Evolutionary conservation across 1,284 basidiomycete genomes (phyloP).

Genomic region (Boletellus sp.): DNA sequence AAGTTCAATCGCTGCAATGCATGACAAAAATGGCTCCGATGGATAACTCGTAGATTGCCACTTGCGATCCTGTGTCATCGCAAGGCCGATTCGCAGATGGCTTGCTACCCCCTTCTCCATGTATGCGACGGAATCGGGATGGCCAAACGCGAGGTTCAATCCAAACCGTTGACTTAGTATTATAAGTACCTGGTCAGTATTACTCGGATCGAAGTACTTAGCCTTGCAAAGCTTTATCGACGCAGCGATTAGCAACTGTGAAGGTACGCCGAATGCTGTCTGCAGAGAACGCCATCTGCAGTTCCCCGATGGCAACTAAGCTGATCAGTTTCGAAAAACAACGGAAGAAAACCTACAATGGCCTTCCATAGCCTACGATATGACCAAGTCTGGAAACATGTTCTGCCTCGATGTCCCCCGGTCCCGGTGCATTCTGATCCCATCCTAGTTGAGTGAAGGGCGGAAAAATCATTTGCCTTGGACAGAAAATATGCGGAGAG

Average conservation of each 20-base stretch:
- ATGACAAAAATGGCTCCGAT: slow-evolving; percentile 13
- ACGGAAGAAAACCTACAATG: background rate
- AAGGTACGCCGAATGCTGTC: background rate
- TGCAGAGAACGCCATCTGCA: slow-evolving; percentile 2
- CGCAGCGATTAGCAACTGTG: background rate
- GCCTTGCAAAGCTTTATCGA: background rate
- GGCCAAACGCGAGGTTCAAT: slow-evolving; percentile 4
- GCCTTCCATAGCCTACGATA: background rate
- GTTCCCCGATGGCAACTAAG: background rate
- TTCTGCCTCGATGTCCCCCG: background rate
- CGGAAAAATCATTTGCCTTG: background rate
- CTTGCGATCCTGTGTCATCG: slow-evolving; percentile 3
- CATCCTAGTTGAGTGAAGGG: slow-evolving; percentile 3
- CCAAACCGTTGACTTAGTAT: slow-evolving; percentile 11
- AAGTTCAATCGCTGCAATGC: slow-evolving; percentile 1
- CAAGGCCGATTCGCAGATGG: slow-evolving; percentile 4
- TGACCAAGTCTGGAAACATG: background rate
- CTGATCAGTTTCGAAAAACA: background rate
- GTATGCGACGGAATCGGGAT: slow-evolving; percentile 3
- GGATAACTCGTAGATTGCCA: slow-evolving; percentile 11
- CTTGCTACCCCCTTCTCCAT: slow-evolving; percentile 7
- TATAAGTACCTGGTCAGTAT: background rate
- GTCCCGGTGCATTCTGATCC: background rate
- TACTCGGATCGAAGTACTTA: background rate
- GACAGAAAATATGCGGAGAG: background rate